phyloP scores from a whole-genome alignment of 768 basidiomycete species.

The Leccinum aurantiacum region DNA sequence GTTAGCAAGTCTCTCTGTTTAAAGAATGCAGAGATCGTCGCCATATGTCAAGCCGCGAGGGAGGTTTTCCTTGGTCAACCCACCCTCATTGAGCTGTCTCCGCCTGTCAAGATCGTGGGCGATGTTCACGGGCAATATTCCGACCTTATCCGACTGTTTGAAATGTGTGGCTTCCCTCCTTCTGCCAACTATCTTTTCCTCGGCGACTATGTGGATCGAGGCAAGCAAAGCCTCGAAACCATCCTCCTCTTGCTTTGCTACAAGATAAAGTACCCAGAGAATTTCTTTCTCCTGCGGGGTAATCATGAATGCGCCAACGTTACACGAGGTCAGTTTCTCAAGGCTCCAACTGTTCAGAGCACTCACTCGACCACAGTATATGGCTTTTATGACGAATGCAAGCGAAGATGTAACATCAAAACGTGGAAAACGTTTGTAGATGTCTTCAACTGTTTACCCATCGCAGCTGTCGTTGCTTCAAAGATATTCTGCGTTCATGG shows the following conservation, averaged over 20 bases:
- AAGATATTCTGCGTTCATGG: conserved; percentile 99
- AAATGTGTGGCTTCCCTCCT: conserved; percentile 99
- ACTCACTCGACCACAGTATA: conserved; percentile 62
- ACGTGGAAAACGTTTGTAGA: conserved; percentile 99
- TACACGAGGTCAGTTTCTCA: conserved; percentile 74
- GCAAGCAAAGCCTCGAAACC: conserved; percentile 97
- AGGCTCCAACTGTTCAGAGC: conserved; percentile 11
- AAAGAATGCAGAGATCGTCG: conserved; percentile 94
- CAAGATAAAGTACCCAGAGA: conserved; percentile 99
- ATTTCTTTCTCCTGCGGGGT: conserved; percentile 96
- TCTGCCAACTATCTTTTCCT: conserved; percentile 97
- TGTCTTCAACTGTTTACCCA: conserved; percentile 98
- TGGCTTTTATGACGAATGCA: conserved; percentile 99
- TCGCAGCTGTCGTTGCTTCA: conserved; percentile 96
- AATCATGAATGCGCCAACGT: conserved; percentile 99
- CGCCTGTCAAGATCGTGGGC: conserved; percentile 98
- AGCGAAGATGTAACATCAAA: conserved; percentile 98
- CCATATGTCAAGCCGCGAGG: conserved; percentile 91
- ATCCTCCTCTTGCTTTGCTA: conserved; percentile 96
- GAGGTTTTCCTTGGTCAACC: conserved; percentile 97
- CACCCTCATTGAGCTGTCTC: conserved; percentile 93
- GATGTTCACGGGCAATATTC: conserved; percentile 99
- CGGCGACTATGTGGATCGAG: conserved; percentile 98
- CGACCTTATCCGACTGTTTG: conserved; percentile 96
- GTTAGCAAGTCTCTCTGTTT: conserved; percentile 93